Base-by-base conservation (phyloP, 2,329 filamentous ascomycete genomes). In the Bretziella fagacearum region DNA sequence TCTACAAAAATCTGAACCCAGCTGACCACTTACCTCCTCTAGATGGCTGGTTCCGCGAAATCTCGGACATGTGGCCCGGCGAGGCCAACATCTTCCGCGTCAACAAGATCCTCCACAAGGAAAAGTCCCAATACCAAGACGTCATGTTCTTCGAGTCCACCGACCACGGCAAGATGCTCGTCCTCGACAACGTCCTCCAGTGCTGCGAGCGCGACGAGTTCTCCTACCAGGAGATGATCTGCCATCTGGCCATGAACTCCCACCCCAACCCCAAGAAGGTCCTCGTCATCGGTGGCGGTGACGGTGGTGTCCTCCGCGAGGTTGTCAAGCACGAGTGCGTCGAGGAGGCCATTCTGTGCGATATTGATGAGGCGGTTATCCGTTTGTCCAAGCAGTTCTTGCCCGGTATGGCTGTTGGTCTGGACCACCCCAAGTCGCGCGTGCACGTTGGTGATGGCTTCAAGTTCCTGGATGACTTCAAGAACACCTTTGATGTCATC, bases 1-100 rank as follows among this genome's bases (percentile, higher is more conserved):
- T 15, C 35, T 4, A 15, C 33, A 39, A 39, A 20, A 20, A 22
- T 17, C 29, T 26, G 20, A 22, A 6, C 18, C 15, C 20, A 15
- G n/a, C 51, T 52, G 44, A 52, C 43, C 11, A 25, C 11, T 15
- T 22, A 44, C 18, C 46, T 27, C 39, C 37, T 13, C 26, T 56
- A 94, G 91, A 96, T 94, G 91, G 89, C 70, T 98, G 91, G 91
- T 98, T 98, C 81, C 84, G 86, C 66, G 91, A 98, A 71, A 87
- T 94, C 69, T 93, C 84, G 57, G 72, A 91, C 62, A 96, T 98
- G 89, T 98, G 91, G 91, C 89, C 91, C 53, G 85, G 91, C 64
- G 91, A 96, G 72, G 91, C 91, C 63, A 96, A 96, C 89, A 95
- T 84, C 57, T 81, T 94, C 63, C 86, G 84, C 68, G 91, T 98